Evolutionary conservation across 129 eudicot species (phyloP), one percentile per base, ranked within the genome.

Genomic region (Saposhnikovia divaricata): DNA sequence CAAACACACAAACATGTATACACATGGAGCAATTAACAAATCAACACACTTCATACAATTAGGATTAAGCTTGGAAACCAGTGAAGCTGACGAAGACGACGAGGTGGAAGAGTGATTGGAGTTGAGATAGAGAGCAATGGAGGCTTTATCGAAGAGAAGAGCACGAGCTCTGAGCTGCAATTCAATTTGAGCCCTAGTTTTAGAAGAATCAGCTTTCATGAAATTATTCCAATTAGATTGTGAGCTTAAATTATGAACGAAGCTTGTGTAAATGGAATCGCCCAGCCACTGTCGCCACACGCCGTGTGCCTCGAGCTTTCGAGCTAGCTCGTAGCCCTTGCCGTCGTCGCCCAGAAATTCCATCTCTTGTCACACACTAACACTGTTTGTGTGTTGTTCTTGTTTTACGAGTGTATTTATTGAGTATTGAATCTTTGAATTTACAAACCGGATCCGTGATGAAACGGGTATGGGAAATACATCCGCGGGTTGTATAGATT

Each of bases 81-180:
- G 15, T n/a, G 90, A 69, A 6, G 92, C 47, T 25, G 81, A 66
- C 4, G 85, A 46, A 1, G 74, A 61, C 19, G 90, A 77, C 57
- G 78, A 25, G 1, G 61, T 9, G 1, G 77, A 46, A 27, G 78
- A 46, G 31, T 46, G 74, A 69, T 78, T 53, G 31, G 86, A 75
- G 21, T 50, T 84, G 31, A 87, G 84, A 74, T 83, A 87, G 77
- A 91, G 91, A 37, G 90, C 80, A 4, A 91, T 81, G 18, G 92
- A 84, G 19, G 97, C 97, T 83, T 96, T 96, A 27, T 96, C 99
- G 78, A 96, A 96, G 63, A 96, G 90, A 72, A 96, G 97, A 77
- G 99, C 99, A n/a, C 99, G 96, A 16, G 79, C 97, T 46, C 98
- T 93, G 78, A 96, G 94, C 85, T 92, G 98, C 47, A 96, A 93